phyloP scores from a whole-genome alignment of 2,329 filamentous ascomycete species.

The Rutstroemia sydowiana region DNA sequence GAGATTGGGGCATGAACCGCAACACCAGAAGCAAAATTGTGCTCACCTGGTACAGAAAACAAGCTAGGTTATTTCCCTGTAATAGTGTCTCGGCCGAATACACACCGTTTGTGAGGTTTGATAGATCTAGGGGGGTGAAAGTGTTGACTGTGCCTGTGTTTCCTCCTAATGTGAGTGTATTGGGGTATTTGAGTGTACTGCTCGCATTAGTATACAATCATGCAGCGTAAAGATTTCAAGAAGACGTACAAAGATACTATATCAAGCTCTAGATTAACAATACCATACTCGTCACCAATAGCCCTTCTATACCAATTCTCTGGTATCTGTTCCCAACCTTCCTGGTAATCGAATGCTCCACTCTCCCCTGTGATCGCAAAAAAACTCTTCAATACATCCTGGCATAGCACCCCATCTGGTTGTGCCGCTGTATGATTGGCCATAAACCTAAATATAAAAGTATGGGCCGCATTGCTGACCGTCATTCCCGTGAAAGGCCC shows the following conservation, averaged over 20 bases:
- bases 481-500: slow-evolving; percentile 16
- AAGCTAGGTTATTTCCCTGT: slow-evolving; percentile 41
- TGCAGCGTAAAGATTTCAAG: too few species aligned
- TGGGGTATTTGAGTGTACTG: slow-evolving; percentile 35
- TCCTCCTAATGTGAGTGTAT: slow-evolving; percentile 39
- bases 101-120: slow-evolving; percentile 38
- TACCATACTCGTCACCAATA: slow-evolving; percentile 35
- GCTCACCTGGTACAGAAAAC: slow-evolving; percentile 35
- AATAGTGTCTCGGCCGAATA: slow-evolving; percentile 36
- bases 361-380: slow-evolving; percentile 12
- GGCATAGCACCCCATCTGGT: slow-evolving; percentile 30
- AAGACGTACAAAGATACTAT: slow-evolving; percentile 34
- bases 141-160: slow-evolving; percentile 44
- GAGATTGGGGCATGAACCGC: too few species aligned
- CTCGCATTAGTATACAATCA: too few species aligned
- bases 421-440: background rate
- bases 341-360: background rate
- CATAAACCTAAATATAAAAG: slow-evolving; percentile 2
- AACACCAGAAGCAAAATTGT: too few species aligned
- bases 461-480: background rate
- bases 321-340: slow-evolving; percentile 20
- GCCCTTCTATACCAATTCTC: slow-evolving; percentile 24
- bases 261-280: slow-evolving; percentile 32
- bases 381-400: slow-evolving; percentile 19
- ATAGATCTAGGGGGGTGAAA: slow-evolving; percentile 40